Evolutionary conservation across 257 asterid species (phyloP).

Genomic region (Ocimum tenuiflorum): DNA sequence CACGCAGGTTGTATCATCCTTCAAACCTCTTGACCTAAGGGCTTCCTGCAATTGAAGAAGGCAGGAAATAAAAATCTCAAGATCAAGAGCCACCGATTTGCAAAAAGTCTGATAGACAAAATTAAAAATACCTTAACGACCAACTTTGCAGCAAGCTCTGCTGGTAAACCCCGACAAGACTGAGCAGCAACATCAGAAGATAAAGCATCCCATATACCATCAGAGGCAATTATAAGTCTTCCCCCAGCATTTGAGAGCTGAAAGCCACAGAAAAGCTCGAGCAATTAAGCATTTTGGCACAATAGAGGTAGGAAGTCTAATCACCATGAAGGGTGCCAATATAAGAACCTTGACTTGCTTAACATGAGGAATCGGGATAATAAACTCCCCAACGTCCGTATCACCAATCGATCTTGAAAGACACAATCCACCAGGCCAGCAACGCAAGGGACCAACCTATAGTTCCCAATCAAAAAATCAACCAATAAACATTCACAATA

Average conservation of each 20-base stretch:
- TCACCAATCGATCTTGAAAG: slow-evolving; percentile 98
- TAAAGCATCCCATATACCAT: slow-evolving; percentile 98
- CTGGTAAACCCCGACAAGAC: slow-evolving; percentile 93
- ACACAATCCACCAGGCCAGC: slow-evolving; percentile 99
- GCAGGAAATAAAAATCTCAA: slow-evolving; percentile 8
- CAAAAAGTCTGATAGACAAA: not conserved
- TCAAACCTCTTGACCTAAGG: slow-evolving; percentile 91
- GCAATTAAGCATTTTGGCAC: not conserved
- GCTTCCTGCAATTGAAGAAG: slow-evolving; percentile 63
- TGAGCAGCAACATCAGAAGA: slow-evolving; percentile 81
- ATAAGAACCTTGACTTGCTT: slow-evolving; percentile 92
- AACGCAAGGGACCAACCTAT: slow-evolving; percentile 96
- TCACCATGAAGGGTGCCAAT: slow-evolving; percentile 8
- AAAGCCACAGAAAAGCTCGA: slow-evolving; percentile 6
- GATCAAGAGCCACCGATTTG: not conserved
- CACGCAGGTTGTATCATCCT: slow-evolving; percentile 98
- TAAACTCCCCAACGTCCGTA: slow-evolving; percentile 92
- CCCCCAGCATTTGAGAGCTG: slow-evolving; percentile 98
- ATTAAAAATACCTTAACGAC: slow-evolving; percentile 71
- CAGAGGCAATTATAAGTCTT: slow-evolving; percentile 94
- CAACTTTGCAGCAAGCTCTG: slow-evolving; percentile 91
- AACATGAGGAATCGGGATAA: slow-evolving; percentile 95
- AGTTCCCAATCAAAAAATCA: slow-evolving; percentile 7
- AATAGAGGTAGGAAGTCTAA: not conserved
- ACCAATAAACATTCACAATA: not conserved